Evolutionary conservation across 2,329 filamentous ascomycete species (phyloP), one percentile per base, ranked within the genome.

Genomic region (Ophiostoma pallidulum): DNA sequence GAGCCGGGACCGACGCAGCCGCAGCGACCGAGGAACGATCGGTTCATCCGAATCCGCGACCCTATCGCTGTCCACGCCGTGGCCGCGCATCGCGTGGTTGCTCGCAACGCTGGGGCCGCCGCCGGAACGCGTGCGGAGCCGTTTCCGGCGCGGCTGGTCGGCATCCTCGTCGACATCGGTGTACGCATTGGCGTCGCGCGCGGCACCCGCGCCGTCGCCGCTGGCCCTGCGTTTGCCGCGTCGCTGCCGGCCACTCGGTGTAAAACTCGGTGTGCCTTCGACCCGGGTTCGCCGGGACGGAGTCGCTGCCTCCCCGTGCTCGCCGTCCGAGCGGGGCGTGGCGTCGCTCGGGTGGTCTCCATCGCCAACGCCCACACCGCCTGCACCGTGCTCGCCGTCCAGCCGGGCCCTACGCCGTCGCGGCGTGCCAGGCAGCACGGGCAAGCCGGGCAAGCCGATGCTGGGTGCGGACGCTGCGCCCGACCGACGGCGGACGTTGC

Each of bases 111-210:
- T 5, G 39, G 24, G 8, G 24, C 16, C 22, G 41, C 29, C 14
- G 16, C 16, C 13, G 45, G 10, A 2, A 4, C 14, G 8, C 18
- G 26, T 39, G 26, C 49, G 49, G 4, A 44, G 37, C 4, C 49
- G 49, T 28, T 51, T 51, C 7, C 38, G 42, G 12, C 41, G 44
- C 14, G 41, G 41, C 32, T 29, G 31, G 31, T 43, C 41, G 9
- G 28, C 44, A 22, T 33, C 42, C 13, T 35, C 29, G 20, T 45
- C 49, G 3, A 28, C 43, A n/a, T 46, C 41, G 13, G 45, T 32
- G 31, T 36, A 31, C 12, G 31, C 35, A n/a, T 16, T 18, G 5
- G 26, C 35, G 14, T 2, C 36, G 16, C 36, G n/a, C n/a, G n/a
- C n/a, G n/a, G n/a, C n/a, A n/a, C n/a, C n/a, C n/a, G n/a, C 16